A percentile compares a stretch with the other conserved stretches of the same genome.
Conservation (phyloP, 768 basidiomycete genomes). For the Boletellus sp. region DNA sequence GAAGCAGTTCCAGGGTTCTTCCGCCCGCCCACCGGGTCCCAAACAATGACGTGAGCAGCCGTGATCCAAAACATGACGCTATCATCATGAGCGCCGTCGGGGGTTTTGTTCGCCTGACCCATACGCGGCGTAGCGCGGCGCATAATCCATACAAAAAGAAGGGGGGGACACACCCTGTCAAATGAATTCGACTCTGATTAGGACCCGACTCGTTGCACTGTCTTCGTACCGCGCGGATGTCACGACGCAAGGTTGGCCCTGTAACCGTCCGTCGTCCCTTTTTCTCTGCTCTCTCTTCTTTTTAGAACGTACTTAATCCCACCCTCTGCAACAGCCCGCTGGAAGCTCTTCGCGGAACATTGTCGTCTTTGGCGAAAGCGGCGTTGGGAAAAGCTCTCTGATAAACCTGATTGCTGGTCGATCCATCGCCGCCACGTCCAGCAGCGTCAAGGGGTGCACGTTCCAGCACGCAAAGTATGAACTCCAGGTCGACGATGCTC, state of each 20-base stretch:
- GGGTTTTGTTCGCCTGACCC: slow-evolving; percentile 13
- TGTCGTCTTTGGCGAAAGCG: slow-evolving; percentile 28
- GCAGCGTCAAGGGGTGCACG: slow-evolving; percentile 34
- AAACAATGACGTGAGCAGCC: slow-evolving; percentile 4
- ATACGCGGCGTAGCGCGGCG: slow-evolving; percentile 5
- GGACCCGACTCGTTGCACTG: slow-evolving; percentile 5
- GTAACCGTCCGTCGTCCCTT: slow-evolving; percentile 8
- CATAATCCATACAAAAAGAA: slow-evolving; percentile 22
- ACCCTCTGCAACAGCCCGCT: slow-evolving; percentile 5
- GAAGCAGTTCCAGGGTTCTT: not conserved
- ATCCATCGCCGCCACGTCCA: slow-evolving; percentile 36
- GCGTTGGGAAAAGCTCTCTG: slow-evolving; percentile 41
- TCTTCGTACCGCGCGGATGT: slow-evolving; percentile 21
- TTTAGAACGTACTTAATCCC: slow-evolving; percentile 5
- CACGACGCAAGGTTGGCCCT: slow-evolving; percentile 17
- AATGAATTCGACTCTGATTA: slow-evolving; percentile 9
- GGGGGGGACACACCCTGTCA: not conserved
- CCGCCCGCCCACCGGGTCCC: slow-evolving; percentile 1
- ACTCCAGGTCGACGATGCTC: slow-evolving; percentile 21
- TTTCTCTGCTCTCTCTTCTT: slow-evolving; percentile 1
- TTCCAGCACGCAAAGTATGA: slow-evolving; percentile 28
- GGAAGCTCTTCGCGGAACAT: slow-evolving; percentile 21
- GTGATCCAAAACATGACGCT: not conserved
- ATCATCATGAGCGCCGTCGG: slow-evolving; percentile 20
- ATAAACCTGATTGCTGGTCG: slow-evolving; percentile 39